Base-by-base conservation (phyloP, 1,284 basidiomycete species). In the Ganoderma lingzhi region DNA sequence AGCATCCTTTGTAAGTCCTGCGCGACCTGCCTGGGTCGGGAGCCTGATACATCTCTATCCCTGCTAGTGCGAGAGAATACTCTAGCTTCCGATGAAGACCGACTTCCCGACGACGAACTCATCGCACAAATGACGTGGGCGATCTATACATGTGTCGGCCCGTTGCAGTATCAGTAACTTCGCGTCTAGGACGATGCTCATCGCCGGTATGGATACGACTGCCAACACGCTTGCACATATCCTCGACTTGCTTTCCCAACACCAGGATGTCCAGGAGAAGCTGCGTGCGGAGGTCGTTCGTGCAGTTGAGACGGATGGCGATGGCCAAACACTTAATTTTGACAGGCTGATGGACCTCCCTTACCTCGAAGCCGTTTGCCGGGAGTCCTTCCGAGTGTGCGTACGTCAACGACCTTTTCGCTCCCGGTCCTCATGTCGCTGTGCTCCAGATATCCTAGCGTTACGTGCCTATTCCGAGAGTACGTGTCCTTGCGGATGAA, bases 361-460 rank as follows among this genome's bases (percentile, higher is more conserved):
- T 0, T 79, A 75, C 65, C 73, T 80, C 32, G 79, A 80, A 53
- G 79, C 77, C 5, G 74, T 80, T 6, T 78, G 77, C 62, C 69
- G 76, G 10, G 79, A 80, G 65, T 78, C 78, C 0, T 64, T 80
- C 37, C 73, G 79, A 30, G 39, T 74, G 74, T 74, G 48, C 35
- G 67, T 71, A 23, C 3, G 2, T 30, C 17, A n/a, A n/a, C n/a
- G n/a, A n/a, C n/a, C n/a, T n/a, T 48, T 15, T 35, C 37, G 17
- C 28, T 6, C 42, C 1, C 15, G 9, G 23, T 23, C 6, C 61
- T 56, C 14, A 39, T 53, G 4, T n/a, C 12, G 17, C 14, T 37
- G 17, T 56, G 3, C 32, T 48, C 19, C 17, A 60, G 58, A 8
- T 62, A 45, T 41, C 56, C 58, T 17, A 37, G 44, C 10, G 56